Base-by-base conservation (phyloP, 2,329 filamentous ascomycete genomes). In the Fusarium buxicola region DNA sequence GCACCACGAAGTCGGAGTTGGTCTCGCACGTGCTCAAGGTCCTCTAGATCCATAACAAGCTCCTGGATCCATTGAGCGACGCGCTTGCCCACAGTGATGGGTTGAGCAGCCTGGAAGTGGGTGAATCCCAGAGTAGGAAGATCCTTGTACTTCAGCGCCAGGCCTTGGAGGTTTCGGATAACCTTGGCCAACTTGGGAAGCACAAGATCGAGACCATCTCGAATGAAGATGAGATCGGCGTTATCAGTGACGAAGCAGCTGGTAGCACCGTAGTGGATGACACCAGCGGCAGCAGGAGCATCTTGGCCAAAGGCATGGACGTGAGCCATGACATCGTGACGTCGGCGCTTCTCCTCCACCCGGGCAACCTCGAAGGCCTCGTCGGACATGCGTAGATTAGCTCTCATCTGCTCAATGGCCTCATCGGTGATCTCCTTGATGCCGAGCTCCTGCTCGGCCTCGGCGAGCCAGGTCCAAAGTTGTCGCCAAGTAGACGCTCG, bases 191-290 rank as follows among this genome's bases (percentile, higher is more conserved):
- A 18, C 49, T 52, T 63, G 10, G 59, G 59, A 28, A 60, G 52
- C 5, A 65, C 36, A 2, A 63, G 16, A 16, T 65, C 51, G 5
- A 63, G 45, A 9, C 43, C 61, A 12, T 65, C 44, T 18, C 59
- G 51, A 30, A 65, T 63, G 24, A 65, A 53, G n/a, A 65, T 60
- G 2, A 65, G 31, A 12, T 65, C 59, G 12, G 61, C 38, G 40
- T 65, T 65, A 31, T 65, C 61, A 24, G 59, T 65, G 12, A 63
- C 55, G n/a, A 35, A 60, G 40, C 59, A 60, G 48, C 48, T 41
- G 16, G 39, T 45, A 5, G 32, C 47, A 4, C 60, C 60, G 13
- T 63, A 63, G 38, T 64, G 60, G 9, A 63, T 64, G 18, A 64
- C 45, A 28, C 60, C 58, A 15, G 60, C 60, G 11, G 60, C 60